Evolutionary conservation across 1,139 yeast species (phyloP).

Genomic region (Hansenula sp.): DNA sequence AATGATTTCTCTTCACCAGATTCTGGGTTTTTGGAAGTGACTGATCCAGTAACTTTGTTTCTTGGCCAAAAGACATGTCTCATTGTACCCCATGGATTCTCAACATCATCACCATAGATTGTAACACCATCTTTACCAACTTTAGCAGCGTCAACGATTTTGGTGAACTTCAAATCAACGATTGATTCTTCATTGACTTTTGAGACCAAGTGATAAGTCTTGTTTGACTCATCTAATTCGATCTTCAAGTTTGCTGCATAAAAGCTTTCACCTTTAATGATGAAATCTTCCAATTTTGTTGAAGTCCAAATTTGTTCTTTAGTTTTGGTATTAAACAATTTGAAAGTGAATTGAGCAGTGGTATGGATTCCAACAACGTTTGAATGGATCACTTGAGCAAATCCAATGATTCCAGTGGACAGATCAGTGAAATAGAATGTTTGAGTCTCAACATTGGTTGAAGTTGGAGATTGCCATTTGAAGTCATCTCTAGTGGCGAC

Average conservation of each 20-base stretch:
- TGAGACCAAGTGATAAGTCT: slow-evolving; percentile 57
- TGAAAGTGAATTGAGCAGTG: slow-evolving; percentile 93
- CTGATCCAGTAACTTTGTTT: slow-evolving; percentile 62
- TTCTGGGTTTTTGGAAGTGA: slow-evolving; percentile 31
- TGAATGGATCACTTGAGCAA: slow-evolving; percentile 93
- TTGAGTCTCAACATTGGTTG: slow-evolving; percentile 93
- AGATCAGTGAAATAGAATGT: slow-evolving; percentile 79
- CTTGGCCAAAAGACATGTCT: slow-evolving; percentile 97
- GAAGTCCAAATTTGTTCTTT: slow-evolving; percentile 70
- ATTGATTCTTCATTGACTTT: slow-evolving; percentile 66
- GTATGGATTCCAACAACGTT: slow-evolving; percentile 85
- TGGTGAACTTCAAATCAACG: slow-evolving; percentile 63
- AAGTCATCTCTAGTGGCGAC: slow-evolving; percentile 63
- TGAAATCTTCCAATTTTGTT: slow-evolving; percentile 79
- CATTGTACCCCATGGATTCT: slow-evolving; percentile 96
- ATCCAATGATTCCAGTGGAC: slow-evolving; percentile 66
- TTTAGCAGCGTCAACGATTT: slow-evolving; percentile 77
- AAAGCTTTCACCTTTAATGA: slow-evolving; percentile 74
- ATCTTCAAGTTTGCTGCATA: slow-evolving; percentile 69
- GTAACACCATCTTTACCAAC: slow-evolving; percentile 88
- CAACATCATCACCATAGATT: slow-evolving; percentile 74
- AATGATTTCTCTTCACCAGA: slow-evolving; percentile 19
- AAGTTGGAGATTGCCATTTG: slow-evolving; percentile 68
- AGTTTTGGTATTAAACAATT: slow-evolving; percentile 47
- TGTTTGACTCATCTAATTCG: slow-evolving; percentile 53